Conservation (phyloP, 352 stramenopile species). For the Globisporangium cederbergense region DNA sequence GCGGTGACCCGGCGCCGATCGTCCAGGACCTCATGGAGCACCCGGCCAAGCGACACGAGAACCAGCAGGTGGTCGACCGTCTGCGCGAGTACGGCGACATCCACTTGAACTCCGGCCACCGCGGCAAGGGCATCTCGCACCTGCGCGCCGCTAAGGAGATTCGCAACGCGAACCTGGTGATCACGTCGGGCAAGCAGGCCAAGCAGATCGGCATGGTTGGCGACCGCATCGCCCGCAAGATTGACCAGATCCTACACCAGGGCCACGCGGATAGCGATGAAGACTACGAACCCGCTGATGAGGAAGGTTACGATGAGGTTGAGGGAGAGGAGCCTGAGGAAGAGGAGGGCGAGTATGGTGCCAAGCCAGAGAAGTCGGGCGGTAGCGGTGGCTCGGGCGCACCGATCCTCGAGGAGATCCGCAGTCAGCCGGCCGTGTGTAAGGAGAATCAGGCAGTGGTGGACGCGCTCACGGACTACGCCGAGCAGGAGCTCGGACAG, state of each 20-base stretch:
- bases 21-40: slow-evolving; percentile 60
- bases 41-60: slow-evolving; percentile 49
- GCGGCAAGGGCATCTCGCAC: slow-evolving; percentile 75
- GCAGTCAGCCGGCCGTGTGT: slow-evolving; percentile 31
- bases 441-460: slow-evolving; percentile 62
- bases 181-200: slow-evolving; percentile 52
- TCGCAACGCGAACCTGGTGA: slow-evolving; percentile 41
- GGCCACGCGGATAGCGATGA: slow-evolving; percentile 66
- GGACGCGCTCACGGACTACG: slow-evolving; percentile 55
- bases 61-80: slow-evolving; percentile 65
- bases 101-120: slow-evolving; percentile 56
- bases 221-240: slow-evolving; percentile 48
- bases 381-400: slow-evolving; percentile 19
- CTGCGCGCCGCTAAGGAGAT: slow-evolving; percentile 63
- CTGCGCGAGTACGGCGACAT: slow-evolving; percentile 70
- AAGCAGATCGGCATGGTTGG: slow-evolving; percentile 63
- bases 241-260: slow-evolving; percentile 71
- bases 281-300: slow-evolving; percentile 60
- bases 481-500: slow-evolving; percentile 46
- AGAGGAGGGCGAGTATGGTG: slow-evolving; percentile 16
- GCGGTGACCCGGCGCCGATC: slow-evolving; percentile 60
- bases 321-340: slow-evolving; percentile 27
- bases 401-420: slow-evolving; percentile 52
- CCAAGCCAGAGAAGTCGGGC: slow-evolving; percentile 6
- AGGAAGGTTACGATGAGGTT: slow-evolving; percentile 31